phyloP scores from a whole-genome alignment of 2,329 filamentous ascomycete genomes.

The Allantophomopsis cytisporea region DNA sequence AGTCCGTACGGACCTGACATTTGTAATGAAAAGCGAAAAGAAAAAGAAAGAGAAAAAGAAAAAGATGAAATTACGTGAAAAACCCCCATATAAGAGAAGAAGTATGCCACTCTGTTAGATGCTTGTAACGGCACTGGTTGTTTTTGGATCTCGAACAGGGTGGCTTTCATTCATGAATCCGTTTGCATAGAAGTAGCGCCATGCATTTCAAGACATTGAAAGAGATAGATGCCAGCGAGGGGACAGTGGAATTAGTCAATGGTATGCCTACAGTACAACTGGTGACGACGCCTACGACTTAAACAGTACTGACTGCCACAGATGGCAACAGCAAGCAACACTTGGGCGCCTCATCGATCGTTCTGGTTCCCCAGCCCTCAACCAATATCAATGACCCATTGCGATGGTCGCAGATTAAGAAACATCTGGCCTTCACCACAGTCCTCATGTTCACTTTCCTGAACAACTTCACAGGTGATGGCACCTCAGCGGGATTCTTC shows the following conservation, averaged over 20 bases:
- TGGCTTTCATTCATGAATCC: too few relatives aligned
- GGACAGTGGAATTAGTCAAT: constrained; percentile 1
- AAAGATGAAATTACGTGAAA: too few relatives aligned
- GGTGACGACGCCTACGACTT: too few relatives aligned
- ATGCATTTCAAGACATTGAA: not conserved
- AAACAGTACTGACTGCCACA: not conserved
- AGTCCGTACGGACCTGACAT: too few relatives aligned
- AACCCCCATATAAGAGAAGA: too few relatives aligned
- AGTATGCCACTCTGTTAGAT: too few relatives aligned
- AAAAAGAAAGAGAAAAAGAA: too few relatives aligned
- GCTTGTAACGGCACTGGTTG: too few relatives aligned
- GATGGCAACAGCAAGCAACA: not conserved
- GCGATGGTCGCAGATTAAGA: constrained; percentile 29
- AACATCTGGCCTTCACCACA: constrained; percentile 25
- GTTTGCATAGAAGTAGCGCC: too few relatives aligned
- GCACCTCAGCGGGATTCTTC: constrained; percentile 29
- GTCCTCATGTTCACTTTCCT: constrained; percentile 31
- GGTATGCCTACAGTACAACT: not conserved
- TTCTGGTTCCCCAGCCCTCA: constrained; percentile 29
- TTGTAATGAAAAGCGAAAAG: too few relatives aligned
- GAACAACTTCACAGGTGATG: constrained; percentile 29
- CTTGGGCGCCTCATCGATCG: constrained; percentile 6
- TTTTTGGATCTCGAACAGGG: too few relatives aligned
- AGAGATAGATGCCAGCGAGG: constrained; percentile 1
- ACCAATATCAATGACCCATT: constrained; percentile 32